Evolutionary conservation across 306 rosid genomes (phyloP).

Genomic region (Castanospermum australe): DNA sequence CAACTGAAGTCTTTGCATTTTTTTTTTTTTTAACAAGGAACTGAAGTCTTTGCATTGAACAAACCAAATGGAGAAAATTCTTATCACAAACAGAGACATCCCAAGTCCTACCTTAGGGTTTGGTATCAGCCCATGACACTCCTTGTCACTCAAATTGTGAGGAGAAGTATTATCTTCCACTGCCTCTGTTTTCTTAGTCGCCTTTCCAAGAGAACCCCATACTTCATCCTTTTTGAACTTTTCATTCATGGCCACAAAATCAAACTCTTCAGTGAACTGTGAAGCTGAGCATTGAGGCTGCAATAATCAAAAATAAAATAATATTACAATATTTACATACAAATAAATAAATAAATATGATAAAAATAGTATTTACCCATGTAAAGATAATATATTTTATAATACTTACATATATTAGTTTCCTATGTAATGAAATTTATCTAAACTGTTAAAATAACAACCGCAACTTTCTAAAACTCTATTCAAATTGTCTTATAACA

Average conservation of each 20-base stretch:
- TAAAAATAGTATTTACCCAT: too few species aligned
- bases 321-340: neutral
- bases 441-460: neutral
- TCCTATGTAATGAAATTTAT: neutral
- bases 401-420: neutral
- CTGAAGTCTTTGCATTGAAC: conserved; percentile 1
- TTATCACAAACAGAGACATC: neutral
- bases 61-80: neutral
- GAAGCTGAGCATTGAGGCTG: conserved; percentile 35
- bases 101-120: conserved; percentile 42
- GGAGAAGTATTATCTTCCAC: conserved; percentile 30
- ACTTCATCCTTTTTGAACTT: conserved; percentile 82
- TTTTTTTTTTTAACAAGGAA: too few species aligned
- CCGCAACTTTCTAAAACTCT: neutral
- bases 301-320: neutral
- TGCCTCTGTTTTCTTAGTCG: conserved; percentile 35
- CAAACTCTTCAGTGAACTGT: conserved; percentile 74
- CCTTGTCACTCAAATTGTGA: conserved; percentile 34
- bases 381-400: neutral
- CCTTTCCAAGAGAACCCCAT: conserved; percentile 70
- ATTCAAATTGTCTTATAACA: neutral
- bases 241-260: conserved; percentile 82
- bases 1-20: neutral
- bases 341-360: too few species aligned
- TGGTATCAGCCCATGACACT: conserved; percentile 27